Percentiles rank a stretch among this genome's conserved stretches.
Evolutionary conservation across 352 stramenopile genomes (phyloP).

Genomic region (Blastocystis sp.): DNA sequence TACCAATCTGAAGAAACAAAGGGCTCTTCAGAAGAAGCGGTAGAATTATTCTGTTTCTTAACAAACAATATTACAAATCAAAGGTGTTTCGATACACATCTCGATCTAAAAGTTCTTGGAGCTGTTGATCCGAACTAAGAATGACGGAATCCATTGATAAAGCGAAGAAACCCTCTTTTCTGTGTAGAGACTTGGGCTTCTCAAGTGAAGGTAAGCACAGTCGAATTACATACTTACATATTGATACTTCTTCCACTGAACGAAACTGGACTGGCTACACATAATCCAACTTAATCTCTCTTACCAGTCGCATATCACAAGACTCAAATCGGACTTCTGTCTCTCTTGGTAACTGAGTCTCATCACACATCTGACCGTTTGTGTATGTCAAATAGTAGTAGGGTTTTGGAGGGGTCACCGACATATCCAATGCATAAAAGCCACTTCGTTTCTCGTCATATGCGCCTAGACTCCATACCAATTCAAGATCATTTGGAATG

Average conservation of each 20-base stretch:
- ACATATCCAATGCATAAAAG: neutral
- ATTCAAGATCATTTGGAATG: neutral
- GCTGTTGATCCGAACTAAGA: neutral
- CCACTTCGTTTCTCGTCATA: neutral
- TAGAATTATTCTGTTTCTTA: neutral
- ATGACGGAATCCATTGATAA: neutral
- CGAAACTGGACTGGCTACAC: neutral
- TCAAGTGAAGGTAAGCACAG: constrained; percentile 10
- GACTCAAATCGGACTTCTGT: constrained; percentile 52
- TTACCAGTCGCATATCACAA: neutral
- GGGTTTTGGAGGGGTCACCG: neutral
- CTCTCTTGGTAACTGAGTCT: neutral
- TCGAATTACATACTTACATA: constrained; percentile 14
- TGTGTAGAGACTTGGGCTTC: neutral
- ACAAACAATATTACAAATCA: neutral
- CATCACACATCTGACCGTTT: constrained; percentile 43
- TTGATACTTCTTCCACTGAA: constrained; percentile 4
- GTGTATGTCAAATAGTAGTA: constrained; percentile 12
- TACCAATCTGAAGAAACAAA: neutral
- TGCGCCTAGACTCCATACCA: constrained; percentile 20
- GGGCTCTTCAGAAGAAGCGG: neutral
- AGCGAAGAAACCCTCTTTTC: constrained; percentile 18
- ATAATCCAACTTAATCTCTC: neutral
- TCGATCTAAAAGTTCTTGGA: neutral
- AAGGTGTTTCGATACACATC: neutral